Evolutionary conservation across 2,329 filamentous ascomycete species (phyloP), one percentile per base, ranked within the genome.

Genomic region (Leptographium galeiforme): DNA sequence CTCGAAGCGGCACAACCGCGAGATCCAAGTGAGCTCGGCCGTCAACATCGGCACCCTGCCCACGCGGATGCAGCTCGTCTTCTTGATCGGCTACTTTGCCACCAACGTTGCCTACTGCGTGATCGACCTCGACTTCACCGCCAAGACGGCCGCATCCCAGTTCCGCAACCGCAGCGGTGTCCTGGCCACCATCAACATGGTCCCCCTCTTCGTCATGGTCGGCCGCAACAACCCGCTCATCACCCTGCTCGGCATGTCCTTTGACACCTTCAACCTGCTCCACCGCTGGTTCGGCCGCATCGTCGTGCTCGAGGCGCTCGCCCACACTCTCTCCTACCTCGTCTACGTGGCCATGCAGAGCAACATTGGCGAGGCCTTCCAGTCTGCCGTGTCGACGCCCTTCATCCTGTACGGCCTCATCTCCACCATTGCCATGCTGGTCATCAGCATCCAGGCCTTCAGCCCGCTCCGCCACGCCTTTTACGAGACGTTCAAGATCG

Each of bases 241-340:
- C 63, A 73, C 73, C 56, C 71, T 85, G 59, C 74, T 87, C 52
- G 81, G 81, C 57, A 81, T 90, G 58, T 87, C 84, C 5, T 91
- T 89, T 66, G 86, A 91, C 66, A 88, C 84, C 1, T 89, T 87
- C 74, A 91, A 90, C 70, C 69, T 91, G 57, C 73, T 90, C 55
- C 86, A 91, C 67, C 79, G 87, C 57, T 90, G 86, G 86, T 77
- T 89, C 57, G 86, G 86, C 60, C 81, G 86, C 41, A 87, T 89
- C 56, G 84, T 86, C 32, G 75, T 85, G 18, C 68, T 87, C 14
- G 84, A 91, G 65, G 74, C 81, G 11, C 60, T 89, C 43, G 71
- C 77, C 34, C 86, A 90, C 67, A 80, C 78, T 1, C 63, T 80
- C 41, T 76, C 82, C 51, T 87, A 74, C 67, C 74, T 79, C 57